Conservation (phyloP, 2,329 filamentous ascomycete genomes). For the Ophiocordyceps australis region DNA sequence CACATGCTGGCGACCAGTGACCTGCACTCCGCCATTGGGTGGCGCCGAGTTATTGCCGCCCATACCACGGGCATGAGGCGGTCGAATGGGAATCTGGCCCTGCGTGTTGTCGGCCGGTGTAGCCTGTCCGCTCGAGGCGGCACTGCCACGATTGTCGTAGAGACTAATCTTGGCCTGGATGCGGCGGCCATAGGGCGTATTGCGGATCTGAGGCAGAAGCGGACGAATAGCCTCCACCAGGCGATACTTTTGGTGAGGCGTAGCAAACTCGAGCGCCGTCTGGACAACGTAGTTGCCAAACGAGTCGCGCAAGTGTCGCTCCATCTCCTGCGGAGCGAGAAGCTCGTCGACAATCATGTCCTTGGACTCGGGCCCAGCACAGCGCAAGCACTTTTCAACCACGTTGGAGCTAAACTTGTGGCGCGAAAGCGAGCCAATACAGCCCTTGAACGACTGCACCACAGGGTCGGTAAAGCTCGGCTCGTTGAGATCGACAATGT, state of each 20-base stretch:
- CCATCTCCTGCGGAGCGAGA: conserved; percentile 54
- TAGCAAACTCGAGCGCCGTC: conserved; percentile 78
- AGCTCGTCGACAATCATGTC: conserved; percentile 78
- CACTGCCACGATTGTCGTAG: conserved; percentile 29
- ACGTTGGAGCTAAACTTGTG: conserved; percentile 99
- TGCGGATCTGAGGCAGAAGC: conserved; percentile 66
- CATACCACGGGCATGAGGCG: conserved; percentile 21
- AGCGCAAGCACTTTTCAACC: conserved; percentile 89
- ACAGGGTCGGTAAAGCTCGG: conserved; percentile 75
- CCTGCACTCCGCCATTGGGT: conserved; percentile 7
- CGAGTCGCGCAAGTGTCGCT: conserved; percentile 75
- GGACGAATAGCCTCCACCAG: conserved; percentile 77
- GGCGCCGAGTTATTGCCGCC: conserved; percentile 17
- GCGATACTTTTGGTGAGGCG: conserved; percentile 50
- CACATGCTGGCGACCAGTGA: conserved; percentile 8
- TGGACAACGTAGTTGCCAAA: conserved; percentile 98
- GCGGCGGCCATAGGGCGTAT: conserved; percentile 85
- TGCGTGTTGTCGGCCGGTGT: conserved; percentile 33
- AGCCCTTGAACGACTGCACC: conserved; percentile 60
- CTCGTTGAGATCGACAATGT: conserved; percentile 90
- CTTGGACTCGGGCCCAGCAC: conserved; percentile 55
- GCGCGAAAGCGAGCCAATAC: conserved; percentile 57
- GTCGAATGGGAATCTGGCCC: conserved; percentile 33
- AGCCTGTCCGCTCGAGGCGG: conserved; percentile 26
- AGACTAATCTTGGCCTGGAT: conserved; percentile 75